A percentile compares a stretch with the other conserved stretches of the same genome.
phyloP scores from a whole-genome alignment of 371 early-diverging fungal species.

The Circinella umbellata region DNA sequence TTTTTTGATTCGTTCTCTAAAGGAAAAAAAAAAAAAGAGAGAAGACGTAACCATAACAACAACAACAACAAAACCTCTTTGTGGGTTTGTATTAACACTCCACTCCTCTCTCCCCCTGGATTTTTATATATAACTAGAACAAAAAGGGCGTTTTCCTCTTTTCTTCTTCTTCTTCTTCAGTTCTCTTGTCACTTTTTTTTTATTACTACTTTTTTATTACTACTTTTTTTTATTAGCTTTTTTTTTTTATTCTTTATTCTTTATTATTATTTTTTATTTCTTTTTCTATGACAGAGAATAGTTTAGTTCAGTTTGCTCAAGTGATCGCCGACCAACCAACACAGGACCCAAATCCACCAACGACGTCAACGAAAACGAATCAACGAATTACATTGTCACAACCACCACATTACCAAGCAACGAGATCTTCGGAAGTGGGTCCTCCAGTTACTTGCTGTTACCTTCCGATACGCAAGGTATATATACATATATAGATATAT shows the following conservation, averaged over 20 bases:
- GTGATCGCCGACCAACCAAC: constrained; percentile 42
- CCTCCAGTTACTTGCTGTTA: constrained; percentile 13
- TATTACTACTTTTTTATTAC: constrained; percentile 16
- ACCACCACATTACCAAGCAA: constrained; percentile 12
- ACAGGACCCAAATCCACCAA: constrained; percentile 17
- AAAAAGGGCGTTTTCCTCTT: background rate
- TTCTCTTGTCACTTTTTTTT: background rate
- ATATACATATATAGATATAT: too few species aligned
- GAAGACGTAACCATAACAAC: background rate
- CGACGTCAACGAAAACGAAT: constrained; percentile 9
- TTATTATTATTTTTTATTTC: constrained; percentile 15
- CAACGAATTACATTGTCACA: constrained; percentile 8
- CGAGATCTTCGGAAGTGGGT: constrained; percentile 3
- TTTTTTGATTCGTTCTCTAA: too few species aligned
- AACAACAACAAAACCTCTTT: constrained; percentile 5
- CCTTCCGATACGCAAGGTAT: constrained; percentile 41
- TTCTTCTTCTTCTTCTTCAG: constrained; percentile 13
- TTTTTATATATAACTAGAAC: constrained; percentile 4
- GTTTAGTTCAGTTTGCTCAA: constrained; percentile 51
- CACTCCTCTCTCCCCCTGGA: background rate
- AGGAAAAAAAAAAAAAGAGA: too few species aligned
- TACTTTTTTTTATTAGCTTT: constrained; percentile 13
- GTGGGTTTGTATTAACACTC: too few species aligned
- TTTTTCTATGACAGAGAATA: constrained; percentile 40
- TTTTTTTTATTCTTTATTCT: constrained; percentile 7